Base-by-base conservation (phyloP, 2,329 filamentous ascomycete genomes). In the Hypoxylon sp. region DNA sequence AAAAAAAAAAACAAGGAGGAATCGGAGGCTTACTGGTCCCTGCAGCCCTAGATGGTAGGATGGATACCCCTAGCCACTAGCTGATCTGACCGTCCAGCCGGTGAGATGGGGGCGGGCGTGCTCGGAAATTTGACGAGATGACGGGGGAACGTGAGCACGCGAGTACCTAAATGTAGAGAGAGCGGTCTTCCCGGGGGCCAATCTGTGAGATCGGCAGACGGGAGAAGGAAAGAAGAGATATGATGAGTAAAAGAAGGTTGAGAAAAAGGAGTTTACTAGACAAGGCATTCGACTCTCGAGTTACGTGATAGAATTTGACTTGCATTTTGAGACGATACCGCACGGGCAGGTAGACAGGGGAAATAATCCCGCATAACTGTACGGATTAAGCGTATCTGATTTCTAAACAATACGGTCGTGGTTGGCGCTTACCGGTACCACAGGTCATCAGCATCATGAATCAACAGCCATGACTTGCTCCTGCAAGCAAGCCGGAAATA, bases 41-140 rank as follows among this genome's bases (percentile, higher is more conserved):
- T 58, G 31, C 35, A 40, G 37, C 29, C 45, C 54, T 41, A 40
- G 29, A n/a, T n/a, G n/a, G n/a, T n/a, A n/a, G n/a, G n/a, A n/a
- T n/a, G n/a, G n/a, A n/a, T n/a, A n/a, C n/a, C n/a, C 31, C 13
- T 8, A 29, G 26, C 11, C 10, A 5, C 15, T 24, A 29, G 24
- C 41, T 6, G 49, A 61, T 54, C 40, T 55, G 45, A 29, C 42
- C 47, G 48, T 41, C 47, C 11, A 40, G 37, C 47, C 42, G 50
- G 45, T 49, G 11, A 38, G 35, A 50, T 13, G n/a, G 48, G 60
- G 56, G 37, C 3, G 31, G 31, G 8, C 31, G 23, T 31, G 17
- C 23, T 50, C 60, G 60, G 60, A 62, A 57, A 62, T 62, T 62
- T 58, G 59, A 59, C 38, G 15, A 17, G 11, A 27, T 31, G 24